phyloP scores from a whole-genome alignment of 2,329 filamentous ascomycete genomes.

The Colletotrichum graminicola region DNA sequence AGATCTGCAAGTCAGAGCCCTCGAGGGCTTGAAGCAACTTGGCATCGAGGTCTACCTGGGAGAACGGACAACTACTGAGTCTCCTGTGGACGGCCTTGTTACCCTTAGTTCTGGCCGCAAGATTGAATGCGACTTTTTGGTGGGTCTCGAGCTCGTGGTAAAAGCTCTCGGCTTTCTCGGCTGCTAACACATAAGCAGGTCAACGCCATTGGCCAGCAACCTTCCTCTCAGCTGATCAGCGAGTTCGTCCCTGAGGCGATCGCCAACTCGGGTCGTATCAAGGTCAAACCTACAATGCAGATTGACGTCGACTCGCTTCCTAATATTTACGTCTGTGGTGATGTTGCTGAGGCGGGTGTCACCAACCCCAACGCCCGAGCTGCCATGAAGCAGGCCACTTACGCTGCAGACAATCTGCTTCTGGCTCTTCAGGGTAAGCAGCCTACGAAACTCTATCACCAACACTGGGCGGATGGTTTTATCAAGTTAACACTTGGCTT shows the following conservation, averaged over 20 bases:
- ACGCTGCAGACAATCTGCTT: constrained; percentile 68
- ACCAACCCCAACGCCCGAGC: constrained; percentile 67
- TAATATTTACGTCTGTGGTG: constrained; percentile 73
- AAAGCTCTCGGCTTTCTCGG: constrained; percentile 14
- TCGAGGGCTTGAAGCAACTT: constrained; percentile 58
- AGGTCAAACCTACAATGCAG: constrained; percentile 69
- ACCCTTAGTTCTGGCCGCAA: constrained; percentile 59
- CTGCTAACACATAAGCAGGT: constrained; percentile 55
- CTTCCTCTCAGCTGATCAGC: constrained; percentile 64
- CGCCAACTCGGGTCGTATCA: constrained; percentile 62
- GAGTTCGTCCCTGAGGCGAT: constrained; percentile 59
- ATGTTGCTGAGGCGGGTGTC: constrained; percentile 67
- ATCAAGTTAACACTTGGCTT: constrained; percentile 68
- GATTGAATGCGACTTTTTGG: constrained; percentile 64
- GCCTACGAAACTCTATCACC: constrained; percentile 55
- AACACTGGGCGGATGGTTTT: constrained; percentile 60
- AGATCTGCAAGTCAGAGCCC: constrained; percentile 54
- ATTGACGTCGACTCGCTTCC: constrained; percentile 60
- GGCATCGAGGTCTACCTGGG: constrained; percentile 64
- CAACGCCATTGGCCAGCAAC: constrained; percentile 70
- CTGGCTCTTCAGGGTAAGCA: constrained; percentile 56
- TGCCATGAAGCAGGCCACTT: constrained; percentile 64
- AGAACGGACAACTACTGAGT: constrained; percentile 58
- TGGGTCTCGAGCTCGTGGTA: constrained; percentile 46
- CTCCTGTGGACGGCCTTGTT: constrained; percentile 53